Evolutionary conservation across 306 rosid genomes (phyloP).

Genomic region (Ormosia semicastrata): DNA sequence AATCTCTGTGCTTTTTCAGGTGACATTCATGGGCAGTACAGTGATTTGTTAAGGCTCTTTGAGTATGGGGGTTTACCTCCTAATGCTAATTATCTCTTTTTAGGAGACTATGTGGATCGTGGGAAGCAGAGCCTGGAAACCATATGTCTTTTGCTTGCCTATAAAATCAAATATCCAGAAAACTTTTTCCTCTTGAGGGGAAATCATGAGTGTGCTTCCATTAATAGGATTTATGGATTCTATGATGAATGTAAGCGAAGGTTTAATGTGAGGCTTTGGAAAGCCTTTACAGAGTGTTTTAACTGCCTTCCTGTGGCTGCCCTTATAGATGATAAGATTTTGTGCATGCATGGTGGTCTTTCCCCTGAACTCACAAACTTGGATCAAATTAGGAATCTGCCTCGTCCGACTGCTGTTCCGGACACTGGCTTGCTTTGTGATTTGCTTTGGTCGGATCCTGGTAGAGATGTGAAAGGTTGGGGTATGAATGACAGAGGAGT

Average conservation of each 20-base stretch:
- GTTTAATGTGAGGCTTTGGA: conserved; percentile 96
- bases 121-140: conserved; percentile 97
- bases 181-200: conserved; percentile 94
- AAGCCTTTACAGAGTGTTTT: conserved; percentile 78
- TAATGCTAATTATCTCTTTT: conserved; percentile 73
- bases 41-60: conserved; percentile 83
- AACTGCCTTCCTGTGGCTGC: conserved; percentile 97
- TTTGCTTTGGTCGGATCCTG: conserved; percentile 97
- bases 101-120: conserved; percentile 94
- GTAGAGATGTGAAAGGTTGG: conserved; percentile 90
- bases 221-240: conserved; percentile 87
- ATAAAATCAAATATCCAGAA: conserved; percentile 84
- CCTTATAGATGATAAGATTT: conserved; percentile 81
- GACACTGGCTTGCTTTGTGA: conserved; percentile 93
- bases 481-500: conserved; percentile 97
- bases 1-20: conserved; percentile 46
- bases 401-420: conserved; percentile 80
- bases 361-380: conserved; percentile 78
- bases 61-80: conserved; percentile 96
- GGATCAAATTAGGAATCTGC: conserved; percentile 71
- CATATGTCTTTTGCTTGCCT: conserved; percentile 89
- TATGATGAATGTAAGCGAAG: conserved; percentile 94
- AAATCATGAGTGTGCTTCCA: conserved; percentile 91
- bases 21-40: conserved; percentile 92
- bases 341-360: conserved; percentile 99